These are phyloP conservation scores for Fusarium xylarioides DNA, from an alignment of 2,329 filamentous ascomycete species.

Conservation along the genomic window DNA sequence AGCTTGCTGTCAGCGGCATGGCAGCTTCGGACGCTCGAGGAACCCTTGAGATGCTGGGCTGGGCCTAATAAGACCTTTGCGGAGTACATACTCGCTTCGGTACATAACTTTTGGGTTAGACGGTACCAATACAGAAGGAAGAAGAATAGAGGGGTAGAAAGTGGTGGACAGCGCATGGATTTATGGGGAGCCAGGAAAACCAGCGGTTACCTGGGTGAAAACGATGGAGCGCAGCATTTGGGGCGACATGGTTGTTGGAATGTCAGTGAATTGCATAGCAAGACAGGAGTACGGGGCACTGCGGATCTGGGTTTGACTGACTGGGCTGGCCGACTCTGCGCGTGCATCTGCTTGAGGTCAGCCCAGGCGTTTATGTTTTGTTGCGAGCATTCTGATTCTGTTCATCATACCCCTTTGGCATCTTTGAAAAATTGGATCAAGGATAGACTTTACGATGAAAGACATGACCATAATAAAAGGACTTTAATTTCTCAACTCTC, in stretches of 20 bases:
- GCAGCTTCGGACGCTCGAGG: constrained; percentile 61
- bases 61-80: constrained; percentile 46
- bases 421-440: constrained; percentile 42
- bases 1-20: constrained; percentile 67
- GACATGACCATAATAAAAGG: constrained; percentile 37
- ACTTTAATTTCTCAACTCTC: constrained; percentile 30
- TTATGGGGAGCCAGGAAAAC: constrained; percentile 23
- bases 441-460: constrained; percentile 42
- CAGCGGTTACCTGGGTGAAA: constrained; percentile 34
- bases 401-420: constrained; percentile 44
- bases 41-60: constrained; percentile 68
- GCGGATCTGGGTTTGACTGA: constrained; percentile 31
- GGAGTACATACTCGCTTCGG: constrained; percentile 33
- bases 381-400: constrained; percentile 43
- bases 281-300: constrained; percentile 43
- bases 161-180: constrained; percentile 24
- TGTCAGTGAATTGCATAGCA: constrained; percentile 44
- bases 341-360: neutral
- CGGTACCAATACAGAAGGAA: constrained; percentile 30
- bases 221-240: constrained; percentile 38
- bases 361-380: constrained; percentile 36
- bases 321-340: constrained; percentile 26
- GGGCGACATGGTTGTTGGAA: constrained; percentile 44
- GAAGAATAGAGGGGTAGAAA: constrained; percentile 13
- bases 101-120: constrained; percentile 39